phyloP scores from a whole-genome alignment of 31 red algal species.

The Porphyra umbilicalis region DNA sequence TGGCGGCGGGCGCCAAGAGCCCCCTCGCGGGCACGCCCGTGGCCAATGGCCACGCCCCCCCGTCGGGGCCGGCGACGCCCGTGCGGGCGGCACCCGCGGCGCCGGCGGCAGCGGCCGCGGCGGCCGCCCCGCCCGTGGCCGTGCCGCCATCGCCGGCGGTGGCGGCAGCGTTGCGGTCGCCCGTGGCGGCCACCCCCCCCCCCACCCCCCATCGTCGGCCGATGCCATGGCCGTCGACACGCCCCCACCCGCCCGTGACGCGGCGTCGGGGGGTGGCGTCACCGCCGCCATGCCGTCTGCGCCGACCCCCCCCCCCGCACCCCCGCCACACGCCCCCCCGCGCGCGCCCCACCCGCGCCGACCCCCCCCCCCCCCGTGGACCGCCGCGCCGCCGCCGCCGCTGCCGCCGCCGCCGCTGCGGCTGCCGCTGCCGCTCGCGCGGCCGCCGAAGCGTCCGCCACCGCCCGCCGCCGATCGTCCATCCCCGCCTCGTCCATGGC shows the following conservation, averaged over 20 bases:
- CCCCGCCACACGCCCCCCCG: neutral
- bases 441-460: neutral
- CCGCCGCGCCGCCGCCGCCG: neutral
- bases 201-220: neutral
- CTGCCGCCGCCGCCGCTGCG: neutral
- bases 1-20: neutral
- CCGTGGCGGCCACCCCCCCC: neutral
- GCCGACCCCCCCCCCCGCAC: neutral
- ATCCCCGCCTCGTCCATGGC: constrained; percentile 19
- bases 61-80: too few species aligned
- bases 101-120: too few species aligned
- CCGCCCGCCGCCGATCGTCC: neutral
- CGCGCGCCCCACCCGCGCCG: neutral
- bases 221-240: neutral
- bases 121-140: too few species aligned
- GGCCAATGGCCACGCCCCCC: neutral
- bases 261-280: neutral
- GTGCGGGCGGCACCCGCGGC: neutral
- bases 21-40: neutral
- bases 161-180: neutral
- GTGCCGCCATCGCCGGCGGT: neutral
- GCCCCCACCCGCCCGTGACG: neutral
- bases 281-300: neutral
- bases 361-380: neutral
- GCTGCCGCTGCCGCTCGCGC: neutral